Conservation (phyloP, 2,329 filamentous ascomycete species). For the Penicillium palitans region DNA sequence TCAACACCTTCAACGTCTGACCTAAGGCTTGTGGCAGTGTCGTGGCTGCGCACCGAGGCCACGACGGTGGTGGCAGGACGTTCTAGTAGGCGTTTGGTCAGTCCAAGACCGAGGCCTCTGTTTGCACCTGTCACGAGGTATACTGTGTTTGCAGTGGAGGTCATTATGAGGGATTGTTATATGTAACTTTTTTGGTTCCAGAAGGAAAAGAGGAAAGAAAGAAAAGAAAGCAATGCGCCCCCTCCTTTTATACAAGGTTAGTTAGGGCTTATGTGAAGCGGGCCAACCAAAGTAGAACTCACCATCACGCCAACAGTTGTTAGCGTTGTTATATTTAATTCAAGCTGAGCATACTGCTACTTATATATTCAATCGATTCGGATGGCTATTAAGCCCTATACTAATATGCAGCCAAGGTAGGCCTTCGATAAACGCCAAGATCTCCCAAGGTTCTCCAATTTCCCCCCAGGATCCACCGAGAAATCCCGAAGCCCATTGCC, state of each 20-base stretch:
- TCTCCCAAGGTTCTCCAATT: background rate
- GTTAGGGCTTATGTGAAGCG: background rate
- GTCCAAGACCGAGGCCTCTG: constrained; percentile 29
- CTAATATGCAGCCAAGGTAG: background rate
- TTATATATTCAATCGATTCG: background rate
- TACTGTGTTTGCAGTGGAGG: constrained; percentile 22
- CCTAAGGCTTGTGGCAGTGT: constrained; percentile 12
- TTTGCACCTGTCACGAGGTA: constrained; percentile 34
- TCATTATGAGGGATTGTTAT: background rate
- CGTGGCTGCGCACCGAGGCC: constrained; percentile 23
- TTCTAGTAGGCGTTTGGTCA: constrained; percentile 23
- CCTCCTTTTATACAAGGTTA: background rate
- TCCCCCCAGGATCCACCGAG: background rate
- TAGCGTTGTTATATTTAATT: background rate
- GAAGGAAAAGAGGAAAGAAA: background rate
- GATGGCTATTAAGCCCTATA: background rate
- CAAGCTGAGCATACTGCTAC: background rate
- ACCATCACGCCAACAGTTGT: background rate
- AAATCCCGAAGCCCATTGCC: background rate
- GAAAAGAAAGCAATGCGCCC: background rate
- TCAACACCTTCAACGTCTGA: background rate
- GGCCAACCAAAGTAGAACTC: background rate
- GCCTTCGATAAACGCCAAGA: background rate
- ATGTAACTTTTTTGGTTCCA: background rate
- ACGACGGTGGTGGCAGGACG: constrained; percentile 26